A percentile compares a stretch with the other conserved stretches of the same genome.
Evolutionary conservation across 768 basidiomycete genomes (phyloP).

Genomic region (Phlebiopsis gigantea): DNA sequence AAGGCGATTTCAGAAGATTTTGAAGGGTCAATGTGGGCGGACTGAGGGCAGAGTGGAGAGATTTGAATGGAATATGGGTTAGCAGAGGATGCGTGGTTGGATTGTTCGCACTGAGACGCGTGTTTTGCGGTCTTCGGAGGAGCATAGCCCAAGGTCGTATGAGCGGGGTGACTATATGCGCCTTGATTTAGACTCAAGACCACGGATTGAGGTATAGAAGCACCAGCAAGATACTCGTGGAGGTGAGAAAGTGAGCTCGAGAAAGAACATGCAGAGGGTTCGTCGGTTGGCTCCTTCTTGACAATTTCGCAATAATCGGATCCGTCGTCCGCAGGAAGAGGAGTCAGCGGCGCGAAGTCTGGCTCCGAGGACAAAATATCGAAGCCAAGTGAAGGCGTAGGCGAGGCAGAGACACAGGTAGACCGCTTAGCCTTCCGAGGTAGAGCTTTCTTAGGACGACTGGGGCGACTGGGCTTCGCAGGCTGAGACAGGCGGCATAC

Average conservation of each 20-base stretch:
- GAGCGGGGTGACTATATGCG: not conserved
- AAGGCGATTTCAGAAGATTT: too few relatives aligned
- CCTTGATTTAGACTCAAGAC: not conserved
- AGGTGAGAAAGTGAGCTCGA: not conserved
- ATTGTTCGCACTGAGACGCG: too few relatives aligned
- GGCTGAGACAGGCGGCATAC: constrained; percentile 1
- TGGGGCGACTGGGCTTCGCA: too few relatives aligned
- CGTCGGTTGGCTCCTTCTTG: not conserved
- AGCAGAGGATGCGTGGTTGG: too few relatives aligned
- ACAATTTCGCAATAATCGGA: too few relatives aligned
- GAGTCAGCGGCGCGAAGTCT: not conserved
- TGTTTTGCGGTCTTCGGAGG: too few relatives aligned
- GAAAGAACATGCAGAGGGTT: not conserved
- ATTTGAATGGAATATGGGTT: too few relatives aligned
- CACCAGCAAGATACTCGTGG: not conserved
- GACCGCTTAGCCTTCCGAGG: not conserved
- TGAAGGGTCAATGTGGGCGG: too few relatives aligned
- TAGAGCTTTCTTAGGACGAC: too few relatives aligned
- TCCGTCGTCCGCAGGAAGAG: not conserved
- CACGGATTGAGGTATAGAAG: too few relatives aligned
- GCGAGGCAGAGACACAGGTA: not conserved
- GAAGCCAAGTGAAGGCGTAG: constrained; percentile 1
- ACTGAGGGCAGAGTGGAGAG: too few relatives aligned
- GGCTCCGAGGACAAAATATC: not conserved
- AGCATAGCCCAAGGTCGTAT: not conserved